phyloP scores from a whole-genome alignment of 306 rosid species.

The Argentina anserina region DNA sequence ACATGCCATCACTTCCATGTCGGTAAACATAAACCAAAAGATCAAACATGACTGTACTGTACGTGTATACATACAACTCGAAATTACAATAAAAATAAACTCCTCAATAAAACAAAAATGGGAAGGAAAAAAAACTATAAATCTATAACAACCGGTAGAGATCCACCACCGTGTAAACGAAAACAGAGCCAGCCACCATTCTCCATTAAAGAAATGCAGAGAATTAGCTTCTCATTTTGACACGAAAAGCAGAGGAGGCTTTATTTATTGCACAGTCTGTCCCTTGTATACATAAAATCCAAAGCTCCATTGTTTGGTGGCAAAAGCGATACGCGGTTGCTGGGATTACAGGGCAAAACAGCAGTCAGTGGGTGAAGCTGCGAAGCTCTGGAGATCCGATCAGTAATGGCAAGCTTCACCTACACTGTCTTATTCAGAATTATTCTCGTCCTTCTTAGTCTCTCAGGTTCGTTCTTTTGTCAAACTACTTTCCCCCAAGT shows the following conservation, averaged over 20 bases:
- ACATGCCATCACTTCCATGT: neutral
- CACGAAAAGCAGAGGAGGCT: neutral
- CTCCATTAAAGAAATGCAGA: neutral
- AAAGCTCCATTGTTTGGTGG: constrained; percentile 5
- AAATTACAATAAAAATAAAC: neutral
- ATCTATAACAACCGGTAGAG: neutral
- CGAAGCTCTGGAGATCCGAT: constrained; percentile 22
- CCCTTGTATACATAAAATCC: neutral
- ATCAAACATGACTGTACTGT: neutral
- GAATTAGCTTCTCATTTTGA: neutral
- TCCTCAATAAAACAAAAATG: neutral
- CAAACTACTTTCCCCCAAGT: constrained; percentile 1
- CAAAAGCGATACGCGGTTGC: constrained; percentile 7
- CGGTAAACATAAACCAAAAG: neutral
- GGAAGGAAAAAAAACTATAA: neutral
- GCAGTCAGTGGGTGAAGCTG: neutral
- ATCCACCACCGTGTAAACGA: neutral
- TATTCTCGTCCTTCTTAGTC: constrained; percentile 40
- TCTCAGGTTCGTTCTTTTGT: constrained; percentile 46
- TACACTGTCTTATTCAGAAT: constrained; percentile 29
- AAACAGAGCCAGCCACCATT: neutral
- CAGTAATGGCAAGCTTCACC: constrained; percentile 36
- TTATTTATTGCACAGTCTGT: neutral
- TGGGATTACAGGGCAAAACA: neutral
- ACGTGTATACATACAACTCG: constrained; percentile 5